A percentile compares a stretch with the other conserved stretches of the same genome.
Evolutionary conservation across 2,329 filamentous ascomycete genomes (phyloP).

Genomic region (Whalleya microplaca): DNA sequence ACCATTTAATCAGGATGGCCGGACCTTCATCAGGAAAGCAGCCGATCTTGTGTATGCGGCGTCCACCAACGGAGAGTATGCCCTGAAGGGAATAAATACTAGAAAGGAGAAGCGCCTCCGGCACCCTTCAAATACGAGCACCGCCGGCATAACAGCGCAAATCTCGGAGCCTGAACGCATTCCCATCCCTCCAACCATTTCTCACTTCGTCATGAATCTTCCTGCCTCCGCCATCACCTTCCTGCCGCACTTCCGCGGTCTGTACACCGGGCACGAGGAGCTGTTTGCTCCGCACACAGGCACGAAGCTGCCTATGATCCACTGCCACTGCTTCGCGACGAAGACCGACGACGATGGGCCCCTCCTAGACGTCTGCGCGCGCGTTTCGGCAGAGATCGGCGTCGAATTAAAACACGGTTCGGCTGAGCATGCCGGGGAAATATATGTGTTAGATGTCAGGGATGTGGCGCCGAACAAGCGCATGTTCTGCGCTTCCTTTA

Average conservation of each 20-base stretch:
- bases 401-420: constrained; percentile 60
- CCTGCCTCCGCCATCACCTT: constrained; percentile 89
- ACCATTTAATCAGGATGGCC: constrained; percentile 81
- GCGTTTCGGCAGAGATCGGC: constrained; percentile 65
- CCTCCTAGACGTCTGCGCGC: constrained; percentile 65
- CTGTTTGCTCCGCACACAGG: constrained; percentile 66
- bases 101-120: constrained; percentile 46
- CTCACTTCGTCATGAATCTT: constrained; percentile 98
- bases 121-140: constrained; percentile 30
- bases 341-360: constrained; percentile 77
- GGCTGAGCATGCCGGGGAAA: constrained; percentile 50
- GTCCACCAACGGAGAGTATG: constrained; percentile 55
- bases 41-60: constrained; percentile 62
- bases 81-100: constrained; percentile 53
- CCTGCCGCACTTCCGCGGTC: constrained; percentile 72
- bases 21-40: constrained; percentile 75
- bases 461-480: constrained; percentile 91
- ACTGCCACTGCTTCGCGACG: constrained; percentile 92
- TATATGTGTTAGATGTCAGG: constrained; percentile 71
- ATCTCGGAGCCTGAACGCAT: constrained; percentile 44
- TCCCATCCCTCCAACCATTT: constrained; percentile 72
- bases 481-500: constrained; percentile 96
- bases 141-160: constrained; percentile 37
- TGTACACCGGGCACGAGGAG: constrained; percentile 73
- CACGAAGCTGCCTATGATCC: constrained; percentile 75